Base-by-base conservation (phyloP, 495 filamentous ascomycete species). In the Immersiella caudata region DNA sequence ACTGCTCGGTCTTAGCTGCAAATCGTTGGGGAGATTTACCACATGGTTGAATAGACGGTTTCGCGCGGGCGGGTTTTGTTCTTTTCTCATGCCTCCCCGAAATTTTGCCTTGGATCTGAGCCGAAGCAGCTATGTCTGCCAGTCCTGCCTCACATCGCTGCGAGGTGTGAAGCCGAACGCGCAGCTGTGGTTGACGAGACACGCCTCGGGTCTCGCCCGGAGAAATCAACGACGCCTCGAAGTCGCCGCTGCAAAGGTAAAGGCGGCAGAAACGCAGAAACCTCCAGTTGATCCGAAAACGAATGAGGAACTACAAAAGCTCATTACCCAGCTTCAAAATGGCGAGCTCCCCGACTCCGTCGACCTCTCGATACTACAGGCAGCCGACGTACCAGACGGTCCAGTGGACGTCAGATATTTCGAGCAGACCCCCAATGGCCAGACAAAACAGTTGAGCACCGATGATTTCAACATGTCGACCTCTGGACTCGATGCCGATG, bases 401-500 rank as follows among this genome's bases (percentile, higher is more conserved):
- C 24, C 35, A 2, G n/a, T 79, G 56, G 46, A 73, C 5, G 72
- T 83, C 29, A 78, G 76, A 12, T 83, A 78, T 65, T 83, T 76
- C 52, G 70, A 80, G 40, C 72, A 89, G 70, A 83, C 85, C 59
- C 68, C 73, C 29, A 25, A 75, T 46, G 80, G 85, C 11, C 56
- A 65, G 22, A 67, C 78, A 26, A 74, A 69, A 25, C 73, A 67
- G 16, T 58, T 82, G n/a, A 70, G 62, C 51, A 64, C 77, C 61
- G 61, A 73, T 27, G 71, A 78, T 7, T 82, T 83, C 62, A 57
- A 72, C 55, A 83, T 82, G 16, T 73, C 73, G 22, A 59, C 70
- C 63, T 84, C 85, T 25, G 80, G 76, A 24, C 77, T 84, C 60
- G 75, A 82, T 21, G 71, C 78, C 66, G 77, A 79, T 26, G 61